Conservation (phyloP, 2,329 filamentous ascomycete species). For the Nannizziopsis arthrosporioides region DNA sequence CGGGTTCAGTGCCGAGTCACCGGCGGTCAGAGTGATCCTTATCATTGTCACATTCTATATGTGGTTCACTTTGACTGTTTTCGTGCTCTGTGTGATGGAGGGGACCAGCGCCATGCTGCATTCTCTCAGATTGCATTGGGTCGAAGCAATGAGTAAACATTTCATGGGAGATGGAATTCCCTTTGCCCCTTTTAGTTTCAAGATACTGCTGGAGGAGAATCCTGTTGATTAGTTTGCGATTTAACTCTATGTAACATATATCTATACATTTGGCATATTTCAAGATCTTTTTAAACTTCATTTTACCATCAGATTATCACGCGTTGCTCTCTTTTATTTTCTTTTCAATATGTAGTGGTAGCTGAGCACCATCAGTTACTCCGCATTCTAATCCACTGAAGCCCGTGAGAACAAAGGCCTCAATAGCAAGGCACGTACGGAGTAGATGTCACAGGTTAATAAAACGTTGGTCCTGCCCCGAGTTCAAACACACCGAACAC, state of each 20-base stretch:
- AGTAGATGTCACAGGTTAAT: too few species aligned
- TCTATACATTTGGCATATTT: not conserved
- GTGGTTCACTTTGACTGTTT: constrained; percentile 78
- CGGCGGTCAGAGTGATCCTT: constrained; percentile 61
- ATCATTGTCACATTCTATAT: constrained; percentile 72
- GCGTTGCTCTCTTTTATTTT: too few species aligned
- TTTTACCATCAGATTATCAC: too few species aligned
- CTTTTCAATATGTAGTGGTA: too few species aligned
- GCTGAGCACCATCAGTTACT: too few species aligned
- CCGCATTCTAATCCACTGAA: too few species aligned
- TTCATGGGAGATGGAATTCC: constrained; percentile 81
- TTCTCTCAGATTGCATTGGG: constrained; percentile 83
- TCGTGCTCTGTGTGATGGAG: constrained; percentile 85
- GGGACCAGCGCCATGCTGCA: constrained; percentile 94
- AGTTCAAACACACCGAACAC: too few species aligned
- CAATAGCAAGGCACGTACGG: too few species aligned
- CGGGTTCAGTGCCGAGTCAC: constrained; percentile 53
- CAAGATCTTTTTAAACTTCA: not conserved
- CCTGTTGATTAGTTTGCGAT: constrained; percentile 31
- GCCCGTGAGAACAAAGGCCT: too few species aligned
- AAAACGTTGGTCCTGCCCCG: too few species aligned
- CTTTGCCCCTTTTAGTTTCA: constrained; percentile 83
- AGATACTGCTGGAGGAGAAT: constrained; percentile 72
- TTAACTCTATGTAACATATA: not conserved
- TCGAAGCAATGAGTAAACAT: constrained; percentile 96